phyloP scores from a whole-genome alignment of 202 grass and related monocot genomes.

The Schoenoplectus tabernaemontani region DNA sequence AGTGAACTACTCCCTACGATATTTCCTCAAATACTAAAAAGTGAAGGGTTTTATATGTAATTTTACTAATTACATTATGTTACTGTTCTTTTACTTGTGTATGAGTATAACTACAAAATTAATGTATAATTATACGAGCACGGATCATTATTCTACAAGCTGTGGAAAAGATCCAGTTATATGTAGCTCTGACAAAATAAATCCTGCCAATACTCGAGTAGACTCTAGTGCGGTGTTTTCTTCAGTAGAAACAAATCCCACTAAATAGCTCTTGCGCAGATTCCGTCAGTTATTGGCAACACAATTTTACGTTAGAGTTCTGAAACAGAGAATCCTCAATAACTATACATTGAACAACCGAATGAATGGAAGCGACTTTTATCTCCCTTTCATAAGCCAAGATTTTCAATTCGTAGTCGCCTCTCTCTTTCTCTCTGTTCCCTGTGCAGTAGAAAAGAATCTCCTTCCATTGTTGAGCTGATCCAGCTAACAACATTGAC shows the following conservation, averaged over 20 bases:
- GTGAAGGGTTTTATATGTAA: too few species aligned
- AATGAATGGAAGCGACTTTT: background rate
- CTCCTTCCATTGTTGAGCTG: constrained; percentile 11
- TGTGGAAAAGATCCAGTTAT: too few species aligned
- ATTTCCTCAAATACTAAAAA: background rate
- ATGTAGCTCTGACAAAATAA: background rate
- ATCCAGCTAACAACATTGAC: constrained; percentile 24
- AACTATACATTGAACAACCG: background rate
- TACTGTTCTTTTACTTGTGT: background rate
- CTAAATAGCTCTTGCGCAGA: background rate
- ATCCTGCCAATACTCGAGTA: too few species aligned
- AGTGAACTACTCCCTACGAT: too few species aligned
- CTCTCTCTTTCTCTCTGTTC: constrained; percentile 1
- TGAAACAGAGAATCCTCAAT: background rate
- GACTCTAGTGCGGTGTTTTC: background rate
- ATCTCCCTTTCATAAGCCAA: constrained; percentile 8
- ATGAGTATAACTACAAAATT: background rate
- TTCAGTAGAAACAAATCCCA: background rate
- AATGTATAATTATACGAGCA: background rate
- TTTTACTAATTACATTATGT: background rate
- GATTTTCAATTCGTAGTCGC: background rate
- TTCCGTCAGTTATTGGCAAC: background rate
- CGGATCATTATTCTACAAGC: background rate
- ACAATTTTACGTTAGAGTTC: background rate
- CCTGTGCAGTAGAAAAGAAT: background rate